Evolutionary conservation across 805 yeast species (phyloP), one percentile per base, ranked within the genome.

Genomic region (Grigorovia yakushimaensis): DNA sequence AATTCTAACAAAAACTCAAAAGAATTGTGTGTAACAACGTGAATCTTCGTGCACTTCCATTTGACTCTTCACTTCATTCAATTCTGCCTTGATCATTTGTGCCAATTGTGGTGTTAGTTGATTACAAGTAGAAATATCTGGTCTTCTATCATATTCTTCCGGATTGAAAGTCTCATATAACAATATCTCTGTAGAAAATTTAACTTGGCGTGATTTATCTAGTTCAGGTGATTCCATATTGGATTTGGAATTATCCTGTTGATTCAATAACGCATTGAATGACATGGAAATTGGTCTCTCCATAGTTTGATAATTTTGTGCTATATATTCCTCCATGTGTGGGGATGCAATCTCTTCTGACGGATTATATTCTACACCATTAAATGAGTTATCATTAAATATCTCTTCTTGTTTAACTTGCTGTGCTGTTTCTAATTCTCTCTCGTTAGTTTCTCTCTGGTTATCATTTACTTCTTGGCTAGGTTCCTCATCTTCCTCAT

Each of bases 91-190:
- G 56, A 91, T 88, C 65, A 78, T 79, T 63, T 86, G 88, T 0
- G 97, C 96, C 60, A 88, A 67, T 48, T 75, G 72, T 5, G 97
- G 96, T 1, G 96, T 88, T 62, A 88, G 72, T 60, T 83, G 88
- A 65, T 89, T 88, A 67, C 97, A 91, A 2, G 97, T 88, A 3
- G 95, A 95, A 24, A 81, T 72, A 52, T 88, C 97, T 0, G 97
- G 96, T 53, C 82, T 88, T 57, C 98, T 79, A 64, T 91, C 97
- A 64, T 91, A 91, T 54, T 85, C 96, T 18, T 77, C 81, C 36
- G 81, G 81, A 49, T 82, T 76, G 64, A 84, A 88, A 0, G 96
- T 91, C 50, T 88, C 94, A 65, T 81, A 91, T 40, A 93, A 74
- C 7, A 86, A 76, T 48, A 93, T 86, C 55, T 88, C 73, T 1